phyloP scores from a whole-genome alignment of 192 early-diverging fungal genomes.

The Endogone sp. region DNA sequence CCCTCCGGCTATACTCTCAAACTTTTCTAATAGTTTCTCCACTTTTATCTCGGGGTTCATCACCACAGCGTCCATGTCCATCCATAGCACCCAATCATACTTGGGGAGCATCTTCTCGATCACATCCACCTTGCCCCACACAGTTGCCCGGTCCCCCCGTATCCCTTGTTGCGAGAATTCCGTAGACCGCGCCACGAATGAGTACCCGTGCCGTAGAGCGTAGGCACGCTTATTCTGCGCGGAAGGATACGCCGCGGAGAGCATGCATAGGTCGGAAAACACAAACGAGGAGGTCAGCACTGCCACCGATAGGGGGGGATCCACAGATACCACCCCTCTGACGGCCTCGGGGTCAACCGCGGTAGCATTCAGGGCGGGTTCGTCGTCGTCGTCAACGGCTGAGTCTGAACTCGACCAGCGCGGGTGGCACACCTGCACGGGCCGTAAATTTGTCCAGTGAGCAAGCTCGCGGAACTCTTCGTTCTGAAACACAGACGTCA shows the following conservation, averaged over 20 bases:
- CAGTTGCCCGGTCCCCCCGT: slow-evolving; percentile 38
- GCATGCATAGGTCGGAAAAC: slow-evolving; percentile 52
- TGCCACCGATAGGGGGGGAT: slow-evolving; percentile 23
- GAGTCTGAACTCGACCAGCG: background rate
- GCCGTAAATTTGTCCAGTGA: slow-evolving; percentile 20
- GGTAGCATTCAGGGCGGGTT: background rate
- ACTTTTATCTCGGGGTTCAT: slow-evolving; percentile 38
- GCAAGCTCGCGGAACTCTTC: slow-evolving; percentile 38
- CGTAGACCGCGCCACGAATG: slow-evolving; percentile 48
- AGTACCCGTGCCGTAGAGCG: slow-evolving; percentile 44
- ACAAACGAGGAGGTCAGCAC: slow-evolving; percentile 51
- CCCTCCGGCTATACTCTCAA: slow-evolving; percentile 18
- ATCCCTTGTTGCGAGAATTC: slow-evolving; percentile 51
- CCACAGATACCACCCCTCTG: background rate
- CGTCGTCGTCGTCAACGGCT: slow-evolving; percentile 16
- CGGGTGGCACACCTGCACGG: slow-evolving; percentile 21
- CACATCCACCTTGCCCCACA: slow-evolving; percentile 57
- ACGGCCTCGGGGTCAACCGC: background rate
- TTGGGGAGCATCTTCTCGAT: slow-evolving; percentile 52
- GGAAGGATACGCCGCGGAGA: slow-evolving; percentile 34
- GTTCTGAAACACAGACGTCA: slow-evolving; percentile 42
- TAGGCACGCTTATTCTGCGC: slow-evolving; percentile 52
- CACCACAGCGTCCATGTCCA: slow-evolving; percentile 60
- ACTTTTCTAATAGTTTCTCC: slow-evolving; percentile 32
- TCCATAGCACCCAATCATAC: slow-evolving; percentile 60